These are phyloP conservation scores for Dactylorhiza incarnata DNA, from an alignment of 106 monocot genomes.

Conservation along the genomic window DNA sequence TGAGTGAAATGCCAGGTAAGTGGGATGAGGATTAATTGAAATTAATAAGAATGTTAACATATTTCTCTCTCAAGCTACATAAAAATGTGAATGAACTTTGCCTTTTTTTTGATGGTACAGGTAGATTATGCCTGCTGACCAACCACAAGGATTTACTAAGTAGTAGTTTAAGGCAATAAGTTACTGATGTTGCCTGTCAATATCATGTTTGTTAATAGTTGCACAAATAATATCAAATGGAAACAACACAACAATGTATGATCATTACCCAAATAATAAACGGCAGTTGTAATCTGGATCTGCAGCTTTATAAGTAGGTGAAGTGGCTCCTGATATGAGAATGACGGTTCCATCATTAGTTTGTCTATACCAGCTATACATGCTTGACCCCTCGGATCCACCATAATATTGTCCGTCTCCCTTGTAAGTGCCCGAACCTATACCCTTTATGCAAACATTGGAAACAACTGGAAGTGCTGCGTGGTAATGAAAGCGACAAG, in stretches of 20 bases:
- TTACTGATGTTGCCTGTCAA: neutral
- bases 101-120: neutral
- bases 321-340: conserved; percentile 64
- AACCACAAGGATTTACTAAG: neutral
- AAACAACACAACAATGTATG: neutral
- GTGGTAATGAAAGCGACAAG: conserved; percentile 3
- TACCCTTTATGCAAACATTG: conserved; percentile 48
- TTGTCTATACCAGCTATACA: conserved; percentile 93
- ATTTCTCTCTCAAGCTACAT: neutral
- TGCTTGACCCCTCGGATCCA: conserved; percentile 85
- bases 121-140: neutral
- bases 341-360: conserved; percentile 56
- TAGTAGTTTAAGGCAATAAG: neutral
- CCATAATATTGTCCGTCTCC: conserved; percentile 94
- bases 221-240: neutral
- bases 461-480: conserved; percentile 76
- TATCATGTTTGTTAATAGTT: neutral
- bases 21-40: too few relatives aligned
- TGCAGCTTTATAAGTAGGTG: conserved; percentile 62
- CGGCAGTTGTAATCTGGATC: conserved; percentile 85
- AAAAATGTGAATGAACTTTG: neutral
- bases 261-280: conserved; percentile 78
- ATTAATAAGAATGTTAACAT: too few relatives aligned
- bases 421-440: conserved; percentile 33
- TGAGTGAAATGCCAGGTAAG: too few relatives aligned